Base-by-base conservation (phyloP, 371 early-diverging fungal genomes). In the Actinomortierella ambigua region DNA sequence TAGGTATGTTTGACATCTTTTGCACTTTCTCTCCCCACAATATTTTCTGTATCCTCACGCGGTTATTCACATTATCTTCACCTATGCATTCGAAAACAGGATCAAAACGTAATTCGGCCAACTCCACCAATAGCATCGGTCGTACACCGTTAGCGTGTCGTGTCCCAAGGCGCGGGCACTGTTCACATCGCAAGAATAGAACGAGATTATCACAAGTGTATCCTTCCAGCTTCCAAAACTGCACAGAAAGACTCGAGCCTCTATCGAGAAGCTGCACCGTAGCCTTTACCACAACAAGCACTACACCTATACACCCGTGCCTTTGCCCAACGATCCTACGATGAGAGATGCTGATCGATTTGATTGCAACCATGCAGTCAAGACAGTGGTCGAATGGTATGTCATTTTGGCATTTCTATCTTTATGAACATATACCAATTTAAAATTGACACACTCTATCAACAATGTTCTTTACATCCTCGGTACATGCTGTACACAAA, bases 331-430 rank as follows among this genome's bases (percentile, higher is more conserved):
- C 50, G 50, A 3, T 27, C 3, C 24, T 7, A 26, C 50, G 24
- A 50, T 50, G 50, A 50, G 50, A 6, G 50, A 50, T 6, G 50
- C 50, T 27, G 51, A 51, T 15, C 51, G 24, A 51, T 51, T 51
- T 34, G 51, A 51, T 18, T 51, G 51, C 18, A 51, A 51, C 28
- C 51, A 28, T 51, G 51, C 28, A 18, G 51, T 51, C 8, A 51
- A 51, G 51, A 51, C 51, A 14, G 51, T 28, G 18, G 28, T 51
- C 24, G 51, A 51, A 51, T 51, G 51, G 51, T 51, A 51, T 28
- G 13, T 26, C 4, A 13, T 44, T 15, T 51, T 51, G 51, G 29
- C 29, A 34, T 51, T 51, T 51, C 51, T 18, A 51, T 28, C 51
- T 51, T 34, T 51, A 26, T 27, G n/a, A 51, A 49, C 14, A 24